Evolutionary conservation across 108 stramenopile genomes (phyloP).

Genomic region (Cylindrotheca fusiformis): DNA sequence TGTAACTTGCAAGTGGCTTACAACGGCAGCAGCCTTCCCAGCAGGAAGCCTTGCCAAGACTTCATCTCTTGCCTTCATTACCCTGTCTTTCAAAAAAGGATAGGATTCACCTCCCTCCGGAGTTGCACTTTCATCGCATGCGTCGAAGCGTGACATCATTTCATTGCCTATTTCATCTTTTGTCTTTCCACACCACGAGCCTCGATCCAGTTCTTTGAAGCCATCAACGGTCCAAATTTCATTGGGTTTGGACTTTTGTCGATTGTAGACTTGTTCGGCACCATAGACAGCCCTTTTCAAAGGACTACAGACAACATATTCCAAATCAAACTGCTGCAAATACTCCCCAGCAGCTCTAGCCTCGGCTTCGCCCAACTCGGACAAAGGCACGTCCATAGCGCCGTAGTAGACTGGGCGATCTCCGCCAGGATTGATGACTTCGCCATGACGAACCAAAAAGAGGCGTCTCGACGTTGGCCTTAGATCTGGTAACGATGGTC

Average conservation of each 20-base stretch:
- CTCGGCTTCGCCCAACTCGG: slow-evolving; percentile 78
- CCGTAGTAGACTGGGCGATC: slow-evolving; percentile 87
- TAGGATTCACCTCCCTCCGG: slow-evolving; percentile 86
- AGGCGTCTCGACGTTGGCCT: slow-evolving; percentile 54
- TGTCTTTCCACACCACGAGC: slow-evolving; percentile 65
- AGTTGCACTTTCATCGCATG: slow-evolving; percentile 79
- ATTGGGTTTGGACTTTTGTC: slow-evolving; percentile 6
- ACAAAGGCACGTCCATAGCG: slow-evolving; percentile 79
- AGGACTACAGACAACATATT: slow-evolving; percentile 71
- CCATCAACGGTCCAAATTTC: slow-evolving; percentile 43
- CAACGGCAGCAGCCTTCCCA: slow-evolving; percentile 67
- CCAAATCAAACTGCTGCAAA: slow-evolving; percentile 58
- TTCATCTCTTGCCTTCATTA: slow-evolving; percentile 58
- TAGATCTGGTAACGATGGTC: slow-evolving; percentile 42
- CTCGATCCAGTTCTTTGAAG: slow-evolving; percentile 80
- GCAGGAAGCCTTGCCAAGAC: slow-evolving; percentile 45
- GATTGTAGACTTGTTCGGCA: slow-evolving; percentile 53
- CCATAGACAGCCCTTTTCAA: slow-evolving; percentile 79
- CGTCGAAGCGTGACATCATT: slow-evolving; percentile 69
- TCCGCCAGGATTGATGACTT: slow-evolving; percentile 88
- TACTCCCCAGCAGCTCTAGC: slow-evolving; percentile 74
- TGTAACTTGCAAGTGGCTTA: slow-evolving; percentile 88
- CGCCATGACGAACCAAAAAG: slow-evolving; percentile 85
- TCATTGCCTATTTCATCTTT: slow-evolving; percentile 80
- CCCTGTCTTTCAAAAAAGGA: slow-evolving; percentile 61